Evolutionary conservation across 1,284 basidiomycete species (phyloP).

Genomic region (Ceratobasidium sp.): DNA sequence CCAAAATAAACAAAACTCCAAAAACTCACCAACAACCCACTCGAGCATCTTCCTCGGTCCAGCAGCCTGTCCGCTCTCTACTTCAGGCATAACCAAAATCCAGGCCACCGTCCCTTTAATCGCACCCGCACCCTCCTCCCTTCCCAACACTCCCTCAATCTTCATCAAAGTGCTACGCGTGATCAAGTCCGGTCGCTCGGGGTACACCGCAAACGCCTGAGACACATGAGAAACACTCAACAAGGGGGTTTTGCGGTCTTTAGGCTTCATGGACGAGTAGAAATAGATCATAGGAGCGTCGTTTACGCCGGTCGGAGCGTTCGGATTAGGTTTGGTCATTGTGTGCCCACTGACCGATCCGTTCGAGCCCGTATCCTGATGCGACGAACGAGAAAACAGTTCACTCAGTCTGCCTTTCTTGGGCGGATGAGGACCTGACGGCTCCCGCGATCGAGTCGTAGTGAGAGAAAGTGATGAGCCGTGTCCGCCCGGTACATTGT

Average conservation of each 20-base stretch:
- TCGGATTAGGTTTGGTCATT: not conserved
- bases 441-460: not conserved
- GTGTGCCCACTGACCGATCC: not conserved
- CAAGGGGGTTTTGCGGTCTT: slow-evolving; percentile 76
- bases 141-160: slow-evolving; percentile 83
- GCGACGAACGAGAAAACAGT: not conserved
- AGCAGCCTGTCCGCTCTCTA: slow-evolving; percentile 62
- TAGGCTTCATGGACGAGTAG: slow-evolving; percentile 71
- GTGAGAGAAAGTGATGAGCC: slow-evolving; percentile 48
- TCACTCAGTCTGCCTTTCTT: slow-evolving; percentile 42
- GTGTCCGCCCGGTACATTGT: slow-evolving; percentile 51
- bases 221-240: slow-evolving; percentile 68
- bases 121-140: slow-evolving; percentile 73
- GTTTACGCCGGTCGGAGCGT: not conserved
- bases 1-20: slow-evolving; percentile 23
- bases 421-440: too few relatives aligned
- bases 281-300: slow-evolving; percentile 66
- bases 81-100: slow-evolving; percentile 89
- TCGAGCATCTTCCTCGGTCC: slow-evolving; percentile 87
- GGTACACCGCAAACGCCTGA: slow-evolving; percentile 87
- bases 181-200: slow-evolving; percentile 92
- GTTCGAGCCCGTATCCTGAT: not conserved
- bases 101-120: slow-evolving; percentile 81
- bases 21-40: slow-evolving; percentile 85
- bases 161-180: slow-evolving; percentile 89